Evolutionary conservation across 345 rosid species (phyloP), one percentile per base, ranked within the genome.

Genomic region (Aquilaria sinensis): DNA sequence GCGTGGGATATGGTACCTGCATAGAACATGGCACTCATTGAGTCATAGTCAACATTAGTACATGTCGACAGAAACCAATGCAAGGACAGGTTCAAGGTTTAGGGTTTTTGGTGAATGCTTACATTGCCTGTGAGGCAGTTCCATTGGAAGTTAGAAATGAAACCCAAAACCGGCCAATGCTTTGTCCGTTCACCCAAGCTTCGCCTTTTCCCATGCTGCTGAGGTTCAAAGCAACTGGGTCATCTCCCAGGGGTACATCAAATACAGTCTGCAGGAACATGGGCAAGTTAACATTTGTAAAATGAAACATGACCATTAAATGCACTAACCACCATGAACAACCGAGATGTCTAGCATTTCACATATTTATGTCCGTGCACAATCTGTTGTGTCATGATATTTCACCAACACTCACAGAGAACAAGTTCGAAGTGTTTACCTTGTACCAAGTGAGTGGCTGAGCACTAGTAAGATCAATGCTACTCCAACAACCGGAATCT

Each of bases 151-250:
- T 85, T 29, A 31, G 83, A 58, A 84, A 89, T 6, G 96, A 89
- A 32, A 84, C 83, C 98, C 98, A 89, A 56, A 77, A 87, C 41
- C 98, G 89, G 56, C 97, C 93, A 33, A 92, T 85, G 58, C 97
- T 89, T 59, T 75, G 80, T 53, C 88, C 93, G 63, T 92, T 92
- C 60, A 92, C 84, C 93, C 93, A 89, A 34, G 77, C 80, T 74
- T 87, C 85, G 37, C 97, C 98, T 79, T 92, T 92, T 13, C 95
- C 91, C 97, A 92, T 92, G 55, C 81, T 70, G 31, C 75, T 64
- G 58, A 87, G 71, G 71, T 87, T 73, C 37, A 92, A 62, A 9
- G 85, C 88, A 53, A 87, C 66, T 6, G 91, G 89, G 14, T 78
- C 80, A 11, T 66, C 16, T 61, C 83, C 83, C 16, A 31, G 33